A percentile compares a stretch with the other conserved stretches of the same genome.
These are phyloP conservation scores for Acacia melanoxylon DNA, from an alignment of 306 rosid genomes.

Conservation along the genomic window DNA sequence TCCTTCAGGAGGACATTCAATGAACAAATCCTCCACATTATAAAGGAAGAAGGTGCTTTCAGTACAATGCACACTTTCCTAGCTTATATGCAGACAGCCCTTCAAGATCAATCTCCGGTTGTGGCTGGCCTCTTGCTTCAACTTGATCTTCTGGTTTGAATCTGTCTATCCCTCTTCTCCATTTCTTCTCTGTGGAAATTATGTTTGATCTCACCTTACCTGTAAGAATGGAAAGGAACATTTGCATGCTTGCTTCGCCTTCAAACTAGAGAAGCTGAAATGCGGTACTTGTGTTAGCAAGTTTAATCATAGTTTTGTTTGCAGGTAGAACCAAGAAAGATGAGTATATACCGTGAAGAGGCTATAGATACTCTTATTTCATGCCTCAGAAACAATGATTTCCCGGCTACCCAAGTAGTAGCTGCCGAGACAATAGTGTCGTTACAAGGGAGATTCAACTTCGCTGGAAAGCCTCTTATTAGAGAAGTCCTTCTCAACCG, in stretches of 20 bases:
- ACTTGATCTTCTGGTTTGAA: slow-evolving; percentile 93
- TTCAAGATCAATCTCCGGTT: slow-evolving; percentile 65
- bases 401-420: slow-evolving; percentile 63
- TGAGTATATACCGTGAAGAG: slow-evolving; percentile 97
- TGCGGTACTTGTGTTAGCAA: slow-evolving; percentile 5
- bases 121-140: slow-evolving; percentile 91
- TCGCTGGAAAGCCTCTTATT: slow-evolving; percentile 63
- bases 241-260: background rate
- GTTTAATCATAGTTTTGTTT: slow-evolving; percentile 33
- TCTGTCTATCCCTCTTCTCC: background rate
- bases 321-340: slow-evolving; percentile 84
- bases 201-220: background rate
- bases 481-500: slow-evolving; percentile 78
- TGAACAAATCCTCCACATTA: slow-evolving; percentile 73
- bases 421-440: slow-evolving; percentile 82
- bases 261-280: slow-evolving; percentile 8
- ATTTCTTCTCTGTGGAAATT: background rate
- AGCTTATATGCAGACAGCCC: slow-evolving; percentile 70
- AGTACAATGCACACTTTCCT: slow-evolving; percentile 92
- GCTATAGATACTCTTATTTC: slow-evolving; percentile 80
- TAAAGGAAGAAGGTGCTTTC: slow-evolving; percentile 80
- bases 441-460: slow-evolving; percentile 78
- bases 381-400: slow-evolving; percentile 72
- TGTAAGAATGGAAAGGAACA: background rate
- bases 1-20: slow-evolving; percentile 67